phyloP scores from a whole-genome alignment of 306 rosid species.

The Cucurbita moschata region DNA sequence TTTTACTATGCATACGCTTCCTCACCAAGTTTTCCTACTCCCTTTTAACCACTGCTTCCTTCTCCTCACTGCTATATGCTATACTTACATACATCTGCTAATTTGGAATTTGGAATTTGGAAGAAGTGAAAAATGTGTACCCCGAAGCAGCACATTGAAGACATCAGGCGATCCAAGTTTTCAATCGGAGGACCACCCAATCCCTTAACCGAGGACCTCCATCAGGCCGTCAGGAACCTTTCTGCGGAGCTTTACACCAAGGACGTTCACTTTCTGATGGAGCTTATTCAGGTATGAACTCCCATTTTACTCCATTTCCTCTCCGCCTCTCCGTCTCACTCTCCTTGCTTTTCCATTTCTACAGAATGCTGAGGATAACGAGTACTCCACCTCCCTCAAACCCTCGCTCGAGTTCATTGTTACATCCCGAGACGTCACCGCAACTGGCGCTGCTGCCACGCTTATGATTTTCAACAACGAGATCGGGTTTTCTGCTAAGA shows the following conservation, averaged over 20 bases:
- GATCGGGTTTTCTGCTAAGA: conserved; percentile 40
- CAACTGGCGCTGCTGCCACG: conserved; percentile 49
- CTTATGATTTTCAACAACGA: conserved; percentile 61
- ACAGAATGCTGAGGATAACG: conserved; percentile 76
- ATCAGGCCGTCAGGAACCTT: conserved; percentile 41
- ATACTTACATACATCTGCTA: too few relatives aligned
- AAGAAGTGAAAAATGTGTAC: neutral
- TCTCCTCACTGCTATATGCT: too few relatives aligned
- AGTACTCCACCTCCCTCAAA: conserved; percentile 26
- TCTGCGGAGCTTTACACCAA: conserved; percentile 57
- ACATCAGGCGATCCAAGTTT: conserved; percentile 37
- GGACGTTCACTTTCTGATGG: conserved; percentile 71
- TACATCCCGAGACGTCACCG: conserved; percentile 51
- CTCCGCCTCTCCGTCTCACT: too few relatives aligned
- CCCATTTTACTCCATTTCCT: too few relatives aligned
- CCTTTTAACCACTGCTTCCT: too few relatives aligned
- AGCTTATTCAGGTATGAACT: conserved; percentile 44
- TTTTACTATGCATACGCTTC: too few relatives aligned
- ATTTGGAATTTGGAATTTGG: too few relatives aligned
- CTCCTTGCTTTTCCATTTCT: too few relatives aligned
- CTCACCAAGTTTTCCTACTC: too few relatives aligned
- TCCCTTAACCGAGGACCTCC: conserved; percentile 34
- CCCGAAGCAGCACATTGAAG: conserved; percentile 37
- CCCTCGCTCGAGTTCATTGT: conserved; percentile 54
- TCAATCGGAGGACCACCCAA: conserved; percentile 36